Conservation (phyloP, 495 filamentous ascomycete species). For the Chaetomidium leptoderma region DNA sequence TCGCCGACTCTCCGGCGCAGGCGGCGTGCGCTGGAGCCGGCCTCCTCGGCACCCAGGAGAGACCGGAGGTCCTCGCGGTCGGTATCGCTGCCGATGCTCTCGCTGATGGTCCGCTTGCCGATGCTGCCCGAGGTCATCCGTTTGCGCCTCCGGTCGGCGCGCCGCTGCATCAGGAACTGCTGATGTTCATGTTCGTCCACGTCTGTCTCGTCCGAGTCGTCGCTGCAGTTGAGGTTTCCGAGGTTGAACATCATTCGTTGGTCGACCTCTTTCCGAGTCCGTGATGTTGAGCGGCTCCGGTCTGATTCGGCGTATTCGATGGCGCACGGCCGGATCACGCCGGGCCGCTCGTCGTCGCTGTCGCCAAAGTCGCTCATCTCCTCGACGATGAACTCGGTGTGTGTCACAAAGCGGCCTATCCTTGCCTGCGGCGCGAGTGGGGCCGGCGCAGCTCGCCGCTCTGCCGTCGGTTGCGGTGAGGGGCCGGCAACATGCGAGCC, state of each 20-base stretch:
- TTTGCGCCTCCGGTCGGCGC: conserved; percentile 39
- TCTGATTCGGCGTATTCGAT: conserved; percentile 46
- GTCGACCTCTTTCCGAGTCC: conserved; percentile 36
- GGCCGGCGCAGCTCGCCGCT: conserved; percentile 23
- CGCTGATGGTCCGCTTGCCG: conserved; percentile 50
- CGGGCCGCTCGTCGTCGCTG: conserved; percentile 37
- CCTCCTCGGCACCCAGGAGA: conserved; percentile 38
- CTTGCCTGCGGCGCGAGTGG: conserved; percentile 27
- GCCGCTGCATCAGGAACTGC: conserved; percentile 31
- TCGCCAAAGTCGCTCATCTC: conserved; percentile 44
- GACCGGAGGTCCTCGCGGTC: conserved; percentile 50
- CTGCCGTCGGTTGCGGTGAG: conserved; percentile 35
- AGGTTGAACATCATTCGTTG: conserved; percentile 37
- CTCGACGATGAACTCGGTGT: conserved; percentile 40
- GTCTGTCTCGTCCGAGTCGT: conserved; percentile 43
- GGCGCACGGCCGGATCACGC: conserved; percentile 39
- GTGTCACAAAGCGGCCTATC: conserved; percentile 31
- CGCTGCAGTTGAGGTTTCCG: conserved; percentile 40
- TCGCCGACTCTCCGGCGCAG: conserved; percentile 47
- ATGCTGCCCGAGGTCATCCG: conserved; percentile 51
- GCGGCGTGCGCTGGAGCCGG: conserved; percentile 43
- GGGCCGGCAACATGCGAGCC: conserved; percentile 26
- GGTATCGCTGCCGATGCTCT: conserved; percentile 51
- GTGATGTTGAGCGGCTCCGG: conserved; percentile 40
- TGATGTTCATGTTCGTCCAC: conserved; percentile 38